These are phyloP conservation scores for Acarospora socialis DNA, from an alignment of 2,329 filamentous ascomycete genomes.

Conservation along the genomic window DNA sequence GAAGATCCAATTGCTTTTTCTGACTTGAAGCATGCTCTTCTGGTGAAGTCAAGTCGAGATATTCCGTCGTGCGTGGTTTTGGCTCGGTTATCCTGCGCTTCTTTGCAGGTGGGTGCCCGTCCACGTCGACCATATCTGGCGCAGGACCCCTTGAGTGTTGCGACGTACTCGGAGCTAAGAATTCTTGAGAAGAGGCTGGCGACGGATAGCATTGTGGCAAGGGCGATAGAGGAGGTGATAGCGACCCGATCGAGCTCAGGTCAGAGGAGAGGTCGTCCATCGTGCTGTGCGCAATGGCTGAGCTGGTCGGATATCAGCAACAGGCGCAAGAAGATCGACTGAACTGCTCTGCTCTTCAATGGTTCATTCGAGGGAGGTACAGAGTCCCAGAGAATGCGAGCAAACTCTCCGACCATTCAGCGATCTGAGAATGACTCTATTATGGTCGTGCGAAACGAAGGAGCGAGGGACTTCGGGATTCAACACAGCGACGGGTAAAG, in stretches of 20 bases:
- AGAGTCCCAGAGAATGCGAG: too few species aligned
- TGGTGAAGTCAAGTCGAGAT: constrained; percentile 50
- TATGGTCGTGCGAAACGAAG: too few species aligned
- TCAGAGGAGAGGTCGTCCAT: constrained; percentile 26
- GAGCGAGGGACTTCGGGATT: too few species aligned
- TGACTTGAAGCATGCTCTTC: constrained; percentile 33
- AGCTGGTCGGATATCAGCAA: constrained; percentile 9
- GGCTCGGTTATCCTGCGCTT: constrained; percentile 52
- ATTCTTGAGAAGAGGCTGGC: constrained; percentile 29
- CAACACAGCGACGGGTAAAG: too few species aligned
- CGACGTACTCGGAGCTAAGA: constrained; percentile 27
- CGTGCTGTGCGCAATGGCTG: constrained; percentile 15
- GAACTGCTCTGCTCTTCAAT: not conserved
- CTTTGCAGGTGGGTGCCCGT: constrained; percentile 58
- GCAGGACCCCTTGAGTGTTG: too few species aligned
- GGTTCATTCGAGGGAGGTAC: too few species aligned
- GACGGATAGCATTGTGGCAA: constrained; percentile 27
- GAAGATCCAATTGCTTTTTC: constrained; percentile 47
- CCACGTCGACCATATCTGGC: too few species aligned
- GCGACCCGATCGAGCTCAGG: constrained; percentile 24
- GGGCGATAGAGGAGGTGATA: constrained; percentile 24
- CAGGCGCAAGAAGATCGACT: constrained; percentile 2
- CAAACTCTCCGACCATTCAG: too few species aligned
- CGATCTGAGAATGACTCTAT: too few species aligned
- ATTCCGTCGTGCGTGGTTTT: constrained; percentile 63